These are phyloP conservation scores for Colletotrichum acutatum DNA, from an alignment of 2,329 filamentous ascomycete genomes.

Conservation along the genomic window DNA sequence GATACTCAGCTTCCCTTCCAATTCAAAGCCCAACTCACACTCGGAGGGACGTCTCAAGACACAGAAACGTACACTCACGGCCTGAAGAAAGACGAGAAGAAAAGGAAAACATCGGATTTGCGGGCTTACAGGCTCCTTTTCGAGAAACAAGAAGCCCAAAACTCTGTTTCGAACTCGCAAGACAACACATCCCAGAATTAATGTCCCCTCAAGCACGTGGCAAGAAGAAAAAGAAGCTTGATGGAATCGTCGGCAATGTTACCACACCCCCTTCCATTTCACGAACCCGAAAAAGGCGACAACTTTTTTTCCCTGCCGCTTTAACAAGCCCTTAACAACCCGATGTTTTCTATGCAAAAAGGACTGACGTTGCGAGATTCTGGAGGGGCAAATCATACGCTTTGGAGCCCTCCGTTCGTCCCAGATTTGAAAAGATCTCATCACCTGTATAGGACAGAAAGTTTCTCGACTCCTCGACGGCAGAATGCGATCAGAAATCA, in stretches of 20 bases:
- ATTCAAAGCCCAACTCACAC: background rate
- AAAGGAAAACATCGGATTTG: too few relatives aligned
- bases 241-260: background rate
- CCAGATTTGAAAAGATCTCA: background rate
- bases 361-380: background rate
- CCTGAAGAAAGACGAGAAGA: background rate
- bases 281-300: background rate
- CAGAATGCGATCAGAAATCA: background rate
- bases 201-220: background rate
- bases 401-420: background rate
- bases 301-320: background rate
- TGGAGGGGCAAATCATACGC: background rate
- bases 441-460: background rate
- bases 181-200: background rate
- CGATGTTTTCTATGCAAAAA: background rate
- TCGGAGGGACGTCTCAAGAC: background rate
- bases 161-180: background rate
- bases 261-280: background rate
- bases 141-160: background rate
- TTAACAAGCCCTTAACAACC: background rate
- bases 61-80: too few relatives aligned
- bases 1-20: background rate
- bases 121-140: background rate
- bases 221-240: background rate
- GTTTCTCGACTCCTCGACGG: background rate